Evolutionary conservation across 2,329 filamentous ascomycete genomes (phyloP), one percentile per base, ranked within the genome.

Genomic region (Cladosporium colombiae): DNA sequence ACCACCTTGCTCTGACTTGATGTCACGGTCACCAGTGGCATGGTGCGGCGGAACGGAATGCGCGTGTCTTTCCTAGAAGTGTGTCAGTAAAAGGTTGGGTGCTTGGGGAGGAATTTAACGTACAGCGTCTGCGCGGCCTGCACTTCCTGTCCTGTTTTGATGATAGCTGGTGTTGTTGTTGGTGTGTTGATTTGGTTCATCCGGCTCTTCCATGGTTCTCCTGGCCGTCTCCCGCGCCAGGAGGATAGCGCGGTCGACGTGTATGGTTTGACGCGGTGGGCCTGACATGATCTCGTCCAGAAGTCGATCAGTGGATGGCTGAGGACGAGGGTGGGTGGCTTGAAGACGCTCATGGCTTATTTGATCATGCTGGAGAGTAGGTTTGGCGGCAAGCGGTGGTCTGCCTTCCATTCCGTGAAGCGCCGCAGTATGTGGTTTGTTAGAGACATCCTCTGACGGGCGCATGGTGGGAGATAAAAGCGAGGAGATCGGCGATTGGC

Each of bases 321-420:
- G 33, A 33, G 21, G 55, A 37, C 31, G 31, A 25, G 33, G n/a
- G 23, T 35, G 55, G 8, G 21, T 25, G 21, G 18, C 11, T 21
- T 40, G 21, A 49, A 27, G 31, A 21, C 60, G 60, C 33, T 56
- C 50, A 23, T 33, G 27, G 33, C 18, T 23, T 27, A 14, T 10
- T 27, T 40, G 60, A 18, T 55, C 49, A 40, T 62, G 21, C 37
- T n/a, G 37, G 8, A 37, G n/a, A 44, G 25, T 50, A 25, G 60
- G 60, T 35, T 63, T 63, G 10, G 60, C 49, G 14, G 60, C 60
- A 27, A 63, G 49, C 31, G 60, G 14, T 8, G 49, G 49, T 21
- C 35, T 63, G 49, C 49, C 50, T 10, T 63, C 60, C 23, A 31
- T 33, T 3, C 21, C 27, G 13, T 50, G 60, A 55, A 14, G n/a